These are phyloP conservation scores for Lactarius trivialis DNA, from an alignment of 768 basidiomycete genomes.

Conservation along the genomic window DNA sequence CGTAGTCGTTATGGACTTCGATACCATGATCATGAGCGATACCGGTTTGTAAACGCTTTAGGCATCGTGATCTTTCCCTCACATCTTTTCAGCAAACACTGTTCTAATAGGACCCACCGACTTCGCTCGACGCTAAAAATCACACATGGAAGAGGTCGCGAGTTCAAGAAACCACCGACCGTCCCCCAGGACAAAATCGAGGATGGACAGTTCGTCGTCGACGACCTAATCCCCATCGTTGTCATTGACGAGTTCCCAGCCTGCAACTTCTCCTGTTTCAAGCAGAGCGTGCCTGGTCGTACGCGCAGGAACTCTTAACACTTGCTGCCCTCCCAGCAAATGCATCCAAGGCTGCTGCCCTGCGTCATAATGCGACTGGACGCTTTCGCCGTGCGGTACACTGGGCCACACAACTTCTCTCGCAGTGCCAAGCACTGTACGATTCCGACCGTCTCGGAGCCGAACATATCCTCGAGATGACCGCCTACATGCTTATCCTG, in stretches of 20 bases:
- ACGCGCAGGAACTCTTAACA: constrained; percentile 70
- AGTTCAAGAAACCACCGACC: constrained; percentile 78
- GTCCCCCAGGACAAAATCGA: constrained; percentile 63
- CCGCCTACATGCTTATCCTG: constrained; percentile 71
- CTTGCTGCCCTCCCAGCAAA: constrained; percentile 40
- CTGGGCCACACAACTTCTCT: constrained; percentile 73
- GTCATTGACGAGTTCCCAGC: constrained; percentile 34
- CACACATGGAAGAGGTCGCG: constrained; percentile 83
- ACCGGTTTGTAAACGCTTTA: constrained; percentile 46
- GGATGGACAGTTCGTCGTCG: constrained; percentile 70
- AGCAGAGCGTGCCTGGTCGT: constrained; percentile 87
- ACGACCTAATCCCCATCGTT: background rate
- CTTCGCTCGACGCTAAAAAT: constrained; percentile 77
- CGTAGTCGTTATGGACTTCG: constrained; percentile 86
- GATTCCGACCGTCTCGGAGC: constrained; percentile 46
- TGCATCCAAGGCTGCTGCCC: constrained; percentile 39
- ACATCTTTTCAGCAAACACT: constrained; percentile 68
- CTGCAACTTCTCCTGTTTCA: constrained; percentile 83
- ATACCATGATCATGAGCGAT: constrained; percentile 82
- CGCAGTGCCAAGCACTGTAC: constrained; percentile 63
- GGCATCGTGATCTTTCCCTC: background rate
- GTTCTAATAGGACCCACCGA: constrained; percentile 84
- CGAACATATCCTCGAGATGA: constrained; percentile 58
- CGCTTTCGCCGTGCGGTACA: constrained; percentile 74
- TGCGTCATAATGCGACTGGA: constrained; percentile 69